Conservation (phyloP, 306 rosid genomes). For the Begonia peltatifolia region DNA sequence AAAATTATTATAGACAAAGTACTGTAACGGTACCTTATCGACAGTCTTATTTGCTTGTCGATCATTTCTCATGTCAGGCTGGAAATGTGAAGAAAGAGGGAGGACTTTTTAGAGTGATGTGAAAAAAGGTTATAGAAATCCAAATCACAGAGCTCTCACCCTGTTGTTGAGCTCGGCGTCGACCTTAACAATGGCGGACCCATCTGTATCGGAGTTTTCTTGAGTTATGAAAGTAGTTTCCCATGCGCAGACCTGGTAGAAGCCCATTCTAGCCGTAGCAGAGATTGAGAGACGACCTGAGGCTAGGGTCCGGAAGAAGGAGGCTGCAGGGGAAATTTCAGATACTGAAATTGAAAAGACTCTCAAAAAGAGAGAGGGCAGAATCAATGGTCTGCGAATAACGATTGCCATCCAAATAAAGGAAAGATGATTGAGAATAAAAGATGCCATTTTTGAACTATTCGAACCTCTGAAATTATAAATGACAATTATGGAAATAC, state of each 20-base stretch:
- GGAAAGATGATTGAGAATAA: too few relatives aligned
- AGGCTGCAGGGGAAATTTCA: too few relatives aligned
- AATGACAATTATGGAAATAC: too few relatives aligned
- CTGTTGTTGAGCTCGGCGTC: slow-evolving; percentile 30
- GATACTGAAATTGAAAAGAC: too few relatives aligned
- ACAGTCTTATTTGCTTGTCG: slow-evolving; percentile 33
- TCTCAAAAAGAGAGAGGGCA: too few relatives aligned
- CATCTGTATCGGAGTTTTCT: slow-evolving; percentile 19
- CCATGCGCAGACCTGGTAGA: slow-evolving; percentile 63
- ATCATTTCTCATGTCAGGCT: slow-evolving; percentile 40
- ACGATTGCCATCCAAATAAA: too few relatives aligned
- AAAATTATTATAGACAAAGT: neutral
- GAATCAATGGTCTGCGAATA: too few relatives aligned
- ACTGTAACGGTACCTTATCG: slow-evolving; percentile 41
- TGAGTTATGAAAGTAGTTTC: slow-evolving; percentile 41
- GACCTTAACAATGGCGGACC: slow-evolving; percentile 32
- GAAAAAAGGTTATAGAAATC: neutral
- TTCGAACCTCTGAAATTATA: too few relatives aligned
- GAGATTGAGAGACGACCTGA: neutral
- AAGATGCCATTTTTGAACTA: too few relatives aligned
- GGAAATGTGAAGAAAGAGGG: slow-evolving; percentile 14
- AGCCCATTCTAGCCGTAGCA: slow-evolving; percentile 30
- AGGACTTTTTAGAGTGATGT: slow-evolving; percentile 6
- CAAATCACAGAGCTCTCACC: slow-evolving; percentile 17
- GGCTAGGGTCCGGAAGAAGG: too few relatives aligned